Evolutionary conservation across 345 rosid genomes (phyloP), one percentile per base, ranked within the genome.

Genomic region (Acer campestre): DNA sequence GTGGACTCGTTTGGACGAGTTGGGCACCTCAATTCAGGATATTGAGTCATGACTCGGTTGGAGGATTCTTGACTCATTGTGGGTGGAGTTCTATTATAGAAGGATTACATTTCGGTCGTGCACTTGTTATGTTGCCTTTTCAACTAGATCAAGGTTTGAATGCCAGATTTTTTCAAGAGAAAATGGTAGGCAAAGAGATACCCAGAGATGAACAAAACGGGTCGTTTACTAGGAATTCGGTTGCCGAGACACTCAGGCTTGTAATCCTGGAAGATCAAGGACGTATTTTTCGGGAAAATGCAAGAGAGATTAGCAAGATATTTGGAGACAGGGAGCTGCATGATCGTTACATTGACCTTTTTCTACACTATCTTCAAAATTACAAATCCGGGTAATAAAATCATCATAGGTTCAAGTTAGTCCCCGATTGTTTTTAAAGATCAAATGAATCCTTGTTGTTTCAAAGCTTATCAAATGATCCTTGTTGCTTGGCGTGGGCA

Each of bases 11-110:
- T 18, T 66, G 70, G 51, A 66, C 61, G 29, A 59, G 70, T 14
- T 78, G 84, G 84, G 79, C 84, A 4, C 76, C 78, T 3, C 84
- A 78, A 49, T 51, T 70, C 22, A 71, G 31, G 77, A 75, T 82
- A 4, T 12, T 82, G 38, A 49, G 42, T 31, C 82, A 78, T 1
- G 77, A 75, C 1, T 75, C 77, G 2, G 74, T 71, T 3, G 84
- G 84, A 0, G 72, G 73, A 6, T 80, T 80, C 42, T 16, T 80
- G 69, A 71, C 80, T 29, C 83, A 80, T 27, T 65, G 61, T 13
- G 83, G 83, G 17, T 80, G 61, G 49, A 70, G 61, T 61, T 80
- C 79, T 0, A 22, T 80, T 8, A 53, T 80, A 12, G 83, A 80
- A 65, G 71, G 63, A 7, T 65, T 80, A 7, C 31, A 23, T 1